Evolutionary conservation across 495 filamentous ascomycete genomes (phyloP).

Genomic region (Aspergillus olivimuriae): DNA sequence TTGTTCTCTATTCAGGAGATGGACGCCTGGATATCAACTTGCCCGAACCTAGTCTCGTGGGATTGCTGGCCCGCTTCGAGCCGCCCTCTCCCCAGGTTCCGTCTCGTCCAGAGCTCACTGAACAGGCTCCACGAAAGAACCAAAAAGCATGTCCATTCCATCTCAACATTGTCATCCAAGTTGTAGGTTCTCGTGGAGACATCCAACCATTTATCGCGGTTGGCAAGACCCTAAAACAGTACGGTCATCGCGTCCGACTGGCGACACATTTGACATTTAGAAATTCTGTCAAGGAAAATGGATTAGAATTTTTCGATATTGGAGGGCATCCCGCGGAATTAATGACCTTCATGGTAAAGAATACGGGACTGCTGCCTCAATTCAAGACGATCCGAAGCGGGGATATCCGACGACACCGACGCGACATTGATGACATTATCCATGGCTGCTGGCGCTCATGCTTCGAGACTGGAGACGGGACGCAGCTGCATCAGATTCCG

Average conservation of each 20-base stretch:
- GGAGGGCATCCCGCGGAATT: constrained; percentile 72
- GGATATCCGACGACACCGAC: constrained; percentile 56
- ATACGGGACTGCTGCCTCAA: constrained; percentile 70
- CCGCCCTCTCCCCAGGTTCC: too few species aligned
- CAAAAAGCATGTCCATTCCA: too few species aligned
- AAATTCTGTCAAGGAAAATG: constrained; percentile 59
- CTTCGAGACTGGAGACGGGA: constrained; percentile 50
- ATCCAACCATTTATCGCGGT: constrained; percentile 70
- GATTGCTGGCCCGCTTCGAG: too few species aligned
- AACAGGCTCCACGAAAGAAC: too few species aligned
- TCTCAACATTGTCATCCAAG: neutral
- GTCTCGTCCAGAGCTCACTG: too few species aligned
- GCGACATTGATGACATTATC: constrained; percentile 61
- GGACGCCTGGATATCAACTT: too few species aligned
- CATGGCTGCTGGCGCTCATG: constrained; percentile 46
- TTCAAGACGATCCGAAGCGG: constrained; percentile 59
- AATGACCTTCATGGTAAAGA: constrained; percentile 85
- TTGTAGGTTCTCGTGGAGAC: constrained; percentile 41
- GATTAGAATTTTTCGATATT: constrained; percentile 72
- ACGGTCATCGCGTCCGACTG: constrained; percentile 70
- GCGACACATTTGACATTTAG: constrained; percentile 70
- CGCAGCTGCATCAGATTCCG: constrained; percentile 28
- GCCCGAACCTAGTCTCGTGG: too few species aligned
- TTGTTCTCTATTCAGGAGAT: too few species aligned
- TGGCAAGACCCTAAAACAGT: constrained; percentile 55